Evolutionary conservation across 345 rosid genomes (phyloP).

Genomic region (Anastatica hierochuntica): DNA sequence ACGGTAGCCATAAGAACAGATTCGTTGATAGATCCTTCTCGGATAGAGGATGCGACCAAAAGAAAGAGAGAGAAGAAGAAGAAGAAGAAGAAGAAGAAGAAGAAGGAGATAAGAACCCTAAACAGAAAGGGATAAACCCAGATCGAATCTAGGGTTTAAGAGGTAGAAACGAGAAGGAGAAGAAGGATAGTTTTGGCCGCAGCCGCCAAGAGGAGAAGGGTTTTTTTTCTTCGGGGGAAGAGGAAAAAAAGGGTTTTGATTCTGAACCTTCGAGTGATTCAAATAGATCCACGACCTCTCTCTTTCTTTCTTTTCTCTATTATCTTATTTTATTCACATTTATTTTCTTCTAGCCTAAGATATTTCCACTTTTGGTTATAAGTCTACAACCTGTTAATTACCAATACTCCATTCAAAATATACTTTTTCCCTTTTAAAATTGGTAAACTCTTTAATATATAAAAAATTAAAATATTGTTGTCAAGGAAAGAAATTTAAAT

Average conservation of each 20-base stretch:
- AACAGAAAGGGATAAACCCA: neutral
- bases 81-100: neutral
- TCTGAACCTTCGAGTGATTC: conserved; percentile 27
- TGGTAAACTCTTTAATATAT: too few species aligned
- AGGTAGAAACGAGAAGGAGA: neutral
- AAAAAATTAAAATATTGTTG: too few species aligned
- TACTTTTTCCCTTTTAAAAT: too few species aligned
- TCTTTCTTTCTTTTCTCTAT: neutral
- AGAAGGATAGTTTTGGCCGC: conserved; percentile 1
- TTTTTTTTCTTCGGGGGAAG: conserved; percentile 19
- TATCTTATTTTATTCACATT: neutral
- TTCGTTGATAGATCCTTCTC: conserved; percentile 3
- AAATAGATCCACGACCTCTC: conserved; percentile 25
- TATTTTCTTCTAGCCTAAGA: neutral
- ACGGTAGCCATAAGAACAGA: conserved; percentile 44
- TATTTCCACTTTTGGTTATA: neutral
- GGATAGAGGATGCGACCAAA: neutral
- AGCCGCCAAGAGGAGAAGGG: conserved; percentile 20
- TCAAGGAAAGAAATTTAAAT: too few species aligned
- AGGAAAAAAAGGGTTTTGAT: conserved; percentile 26
- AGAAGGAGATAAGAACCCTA: conserved; percentile 3
- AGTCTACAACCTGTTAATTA: too few species aligned
- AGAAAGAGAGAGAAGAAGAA: neutral
- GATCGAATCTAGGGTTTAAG: conserved; percentile 7
- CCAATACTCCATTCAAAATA: too few species aligned